Evolutionary conservation across 768 basidiomycete species (phyloP).

Genomic region (Termitomyces sp.): DNA sequence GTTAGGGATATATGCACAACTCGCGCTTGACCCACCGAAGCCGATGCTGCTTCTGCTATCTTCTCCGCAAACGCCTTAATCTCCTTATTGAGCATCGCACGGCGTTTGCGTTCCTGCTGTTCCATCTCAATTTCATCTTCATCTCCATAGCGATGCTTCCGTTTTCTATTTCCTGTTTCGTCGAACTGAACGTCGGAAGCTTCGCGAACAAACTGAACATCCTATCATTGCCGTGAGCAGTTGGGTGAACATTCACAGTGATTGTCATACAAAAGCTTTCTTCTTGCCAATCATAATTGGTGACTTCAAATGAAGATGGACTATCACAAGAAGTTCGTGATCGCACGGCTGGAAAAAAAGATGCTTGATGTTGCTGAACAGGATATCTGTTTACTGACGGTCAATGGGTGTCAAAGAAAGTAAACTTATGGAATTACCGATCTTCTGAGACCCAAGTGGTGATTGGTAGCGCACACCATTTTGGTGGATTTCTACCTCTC

Average conservation of each 20-base stretch:
- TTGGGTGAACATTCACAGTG: background rate
- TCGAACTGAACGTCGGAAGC: slow-evolving; percentile 97
- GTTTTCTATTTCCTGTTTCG: slow-evolving; percentile 98
- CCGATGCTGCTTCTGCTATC: slow-evolving; percentile 76
- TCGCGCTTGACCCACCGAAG: slow-evolving; percentile 48
- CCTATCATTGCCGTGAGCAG: slow-evolving; percentile 38
- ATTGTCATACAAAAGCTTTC: slow-evolving; percentile 76
- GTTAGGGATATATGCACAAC: background rate
- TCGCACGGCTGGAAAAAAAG: slow-evolving; percentile 99
- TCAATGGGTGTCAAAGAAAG: background rate
- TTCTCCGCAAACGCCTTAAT: slow-evolving; percentile 92
- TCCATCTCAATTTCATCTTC: slow-evolving; percentile 99
- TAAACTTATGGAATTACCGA: slow-evolving; percentile 59
- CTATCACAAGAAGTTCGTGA: slow-evolving; percentile 88
- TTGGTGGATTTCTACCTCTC: slow-evolving; percentile 98
- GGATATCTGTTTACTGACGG: slow-evolving; percentile 53
- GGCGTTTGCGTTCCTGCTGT: slow-evolving; percentile 89
- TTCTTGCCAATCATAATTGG: slow-evolving; percentile 99
- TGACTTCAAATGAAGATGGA: slow-evolving; percentile 88
- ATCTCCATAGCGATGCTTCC: slow-evolving; percentile 94
- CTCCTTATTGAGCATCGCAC: slow-evolving; percentile 87
- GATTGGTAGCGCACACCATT: slow-evolving; percentile 94
- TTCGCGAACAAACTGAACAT: slow-evolving; percentile 97
- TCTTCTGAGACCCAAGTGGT: slow-evolving; percentile 80
- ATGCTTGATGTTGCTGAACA: slow-evolving; percentile 97